phyloP scores from a whole-genome alignment of 192 early-diverging fungal genomes.

The Coemansia sp. region DNA sequence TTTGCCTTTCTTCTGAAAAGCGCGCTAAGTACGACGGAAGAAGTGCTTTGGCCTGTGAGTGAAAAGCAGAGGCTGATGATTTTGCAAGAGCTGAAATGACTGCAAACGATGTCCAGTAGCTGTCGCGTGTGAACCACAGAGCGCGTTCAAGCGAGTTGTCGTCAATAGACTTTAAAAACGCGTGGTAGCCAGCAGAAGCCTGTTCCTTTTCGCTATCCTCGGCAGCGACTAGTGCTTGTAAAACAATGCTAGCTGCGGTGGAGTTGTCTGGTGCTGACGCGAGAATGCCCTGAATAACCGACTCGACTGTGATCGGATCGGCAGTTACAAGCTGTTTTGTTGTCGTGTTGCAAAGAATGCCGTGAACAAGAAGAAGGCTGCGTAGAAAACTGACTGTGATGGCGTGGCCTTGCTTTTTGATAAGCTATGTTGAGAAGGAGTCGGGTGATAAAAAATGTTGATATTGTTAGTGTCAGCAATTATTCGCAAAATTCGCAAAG shows the following conservation, averaged over 20 bases:
- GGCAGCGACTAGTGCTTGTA: constrained; percentile 26
- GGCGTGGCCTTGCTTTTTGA: constrained; percentile 27
- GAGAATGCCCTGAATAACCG: constrained; percentile 42
- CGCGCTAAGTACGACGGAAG: constrained; percentile 31
- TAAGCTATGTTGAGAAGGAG: constrained; percentile 29
- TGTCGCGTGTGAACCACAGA: constrained; percentile 18
- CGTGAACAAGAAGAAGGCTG: constrained; percentile 44
- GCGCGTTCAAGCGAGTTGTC: constrained; percentile 14
- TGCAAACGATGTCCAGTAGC: constrained; percentile 42
- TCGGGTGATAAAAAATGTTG: not conserved
- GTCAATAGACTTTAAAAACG: not conserved
- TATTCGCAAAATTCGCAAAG: too few relatives aligned
- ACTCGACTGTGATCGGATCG: constrained; percentile 22
- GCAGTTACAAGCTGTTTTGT: constrained; percentile 30
- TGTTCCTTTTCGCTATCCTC: not conserved
- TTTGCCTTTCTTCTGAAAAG: constrained; percentile 29
- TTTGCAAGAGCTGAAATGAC: constrained; percentile 26
- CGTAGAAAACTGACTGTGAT: constrained; percentile 37
- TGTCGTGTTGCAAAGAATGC: constrained; percentile 29
- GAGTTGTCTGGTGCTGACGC: constrained; percentile 17
- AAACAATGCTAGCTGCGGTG: constrained; percentile 17
- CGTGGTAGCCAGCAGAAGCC: not conserved
- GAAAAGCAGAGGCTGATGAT: constrained; percentile 11
- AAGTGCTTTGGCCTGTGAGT: constrained; percentile 20
- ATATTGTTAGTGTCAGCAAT: too few relatives aligned